These are phyloP conservation scores for Debaryomyces hansenii DNA, from an alignment of 805 yeast species.

Conservation along the genomic window DNA sequence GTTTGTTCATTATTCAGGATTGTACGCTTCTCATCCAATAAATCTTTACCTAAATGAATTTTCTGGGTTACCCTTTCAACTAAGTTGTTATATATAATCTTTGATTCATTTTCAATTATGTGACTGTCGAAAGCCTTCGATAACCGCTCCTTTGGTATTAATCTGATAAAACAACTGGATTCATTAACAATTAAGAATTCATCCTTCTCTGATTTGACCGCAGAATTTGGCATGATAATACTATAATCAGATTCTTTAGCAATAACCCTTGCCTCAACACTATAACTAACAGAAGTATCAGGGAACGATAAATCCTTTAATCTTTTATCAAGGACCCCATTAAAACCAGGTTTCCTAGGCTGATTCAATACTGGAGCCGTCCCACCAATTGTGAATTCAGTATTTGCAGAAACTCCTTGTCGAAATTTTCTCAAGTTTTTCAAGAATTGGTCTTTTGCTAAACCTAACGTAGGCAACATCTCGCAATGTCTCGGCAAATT, in stretches of 20 bases:
- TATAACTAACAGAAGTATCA: conserved; percentile 35
- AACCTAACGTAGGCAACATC: conserved; percentile 40
- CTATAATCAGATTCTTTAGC: conserved; percentile 40
- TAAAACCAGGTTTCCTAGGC: neutral
- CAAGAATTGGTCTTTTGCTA: conserved; percentile 24
- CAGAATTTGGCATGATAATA: conserved; percentile 1
- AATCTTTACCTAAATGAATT: conserved; percentile 21
- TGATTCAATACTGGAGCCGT: neutral
- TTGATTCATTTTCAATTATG: conserved; percentile 1
- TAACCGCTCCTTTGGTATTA: conserved; percentile 24
- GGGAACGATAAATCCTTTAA: conserved; percentile 36
- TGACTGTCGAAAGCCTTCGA: conserved; percentile 14
- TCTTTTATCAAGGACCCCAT: conserved; percentile 14
- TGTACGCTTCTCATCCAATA: conserved; percentile 11
- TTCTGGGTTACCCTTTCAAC: conserved; percentile 27
- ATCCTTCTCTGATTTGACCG: conserved; percentile 17
- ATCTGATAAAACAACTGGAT: conserved; percentile 31
- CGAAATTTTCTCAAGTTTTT: conserved; percentile 16
- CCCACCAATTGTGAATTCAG: neutral
- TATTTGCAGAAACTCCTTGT: neutral
- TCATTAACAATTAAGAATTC: conserved; percentile 39
- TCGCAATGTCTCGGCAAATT: conserved; percentile 33
- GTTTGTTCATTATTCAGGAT: conserved; percentile 8
- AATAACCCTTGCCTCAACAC: conserved; percentile 40
- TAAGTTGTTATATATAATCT: conserved; percentile 28